Evolutionary conservation across 495 filamentous ascomycete genomes (phyloP), one percentile per base, ranked within the genome.

Genomic region (Podospora comata): DNA sequence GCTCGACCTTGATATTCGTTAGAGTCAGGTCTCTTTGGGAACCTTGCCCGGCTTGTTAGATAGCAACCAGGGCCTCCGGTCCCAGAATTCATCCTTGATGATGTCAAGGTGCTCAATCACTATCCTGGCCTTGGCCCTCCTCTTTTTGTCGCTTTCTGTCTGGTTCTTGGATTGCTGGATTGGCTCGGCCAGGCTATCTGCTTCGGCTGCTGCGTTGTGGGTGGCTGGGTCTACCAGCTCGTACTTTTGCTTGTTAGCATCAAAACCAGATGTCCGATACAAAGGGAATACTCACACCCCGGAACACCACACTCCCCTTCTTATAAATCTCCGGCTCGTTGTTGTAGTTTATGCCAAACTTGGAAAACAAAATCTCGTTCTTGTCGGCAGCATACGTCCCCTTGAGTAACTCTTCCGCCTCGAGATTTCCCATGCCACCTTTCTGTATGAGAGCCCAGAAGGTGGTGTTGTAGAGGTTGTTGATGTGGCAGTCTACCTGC

Each of bases 401-500:
- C 89, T 90, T 87, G 30, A 98, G 82, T 62, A 85, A 85, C 72
- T 89, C 84, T 76, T 97, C 95, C 0, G 95, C 95, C 71, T 92
- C 88, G 20, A 85, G 89, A 9, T 85, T 83, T 60, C 85, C 87
- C 82, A 95, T 85, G 0, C 89, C 91, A 0, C 93, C 94, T 56
- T 87, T 80, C 64, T 89, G 85, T 27, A 97, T 89, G 73, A 98
- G 82, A 0, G 89, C 84, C 95, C 95, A 98, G 75, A 97, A 98
- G 0, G 93, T 94, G 0, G 95, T 99, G 73, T 99, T 99, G 78
- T 97, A 97, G 18, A 98, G 84, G 75, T 99, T 99, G 78, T 99
- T 99, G 72, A 99, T 94, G 77, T 99, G 95, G 74, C 94, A 98
- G 77, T 99, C 95, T 44, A 91, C 95, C 79, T 99, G 95, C 70